Base-by-base conservation (phyloP, 257 asterid species). In the Penstemon eatonii region DNA sequence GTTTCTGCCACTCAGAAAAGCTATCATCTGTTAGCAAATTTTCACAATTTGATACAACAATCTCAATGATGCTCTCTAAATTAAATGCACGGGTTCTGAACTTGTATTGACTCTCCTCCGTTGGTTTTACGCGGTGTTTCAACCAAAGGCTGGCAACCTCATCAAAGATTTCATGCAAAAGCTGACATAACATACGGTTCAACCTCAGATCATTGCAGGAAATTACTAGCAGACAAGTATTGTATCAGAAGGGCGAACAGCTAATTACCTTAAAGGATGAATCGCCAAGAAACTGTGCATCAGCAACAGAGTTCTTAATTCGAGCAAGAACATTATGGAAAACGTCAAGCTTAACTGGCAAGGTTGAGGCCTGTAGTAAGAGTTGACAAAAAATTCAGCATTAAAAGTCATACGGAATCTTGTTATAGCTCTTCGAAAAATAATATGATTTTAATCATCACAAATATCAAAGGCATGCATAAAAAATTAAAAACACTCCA, bases 1-100 rank as follows among this genome's bases (percentile, higher is more conserved):
- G 77, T 72, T 90, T 93, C 75, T 87, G 81, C 99, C 95, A 88
- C 80, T 90, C 96, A 36, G 73, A 69, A 55, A 86, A 86, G 77
- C 81, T 82, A 62, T 81, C 96, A 75, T 75, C 75, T 68, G 76
- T 72, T 68, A 85, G 81, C 60, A 84, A 75, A 75, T 78, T 73
- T 68, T 77, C 82, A 60, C 80, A 85, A 63, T 80, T 75, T 42
- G 99, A 90, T 66, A 84, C 73, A 80, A 90, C 97, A 73, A 89
- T 73, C 40, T 91, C 86, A 43, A 89, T 76, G 58, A 94, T 82
- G 75, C 81, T 89, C 65, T 86, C 96, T 60, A 94, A 79, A 79
- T 79, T 85, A 73, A 94, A 86, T 55, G 79, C 82, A 46, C 96
- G 89, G 53, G 96, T 76, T 73, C 84, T 85, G 82, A 94, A 94